phyloP scores from a whole-genome alignment of 1,284 basidiomycete species.

The Albatrellus sp. region DNA sequence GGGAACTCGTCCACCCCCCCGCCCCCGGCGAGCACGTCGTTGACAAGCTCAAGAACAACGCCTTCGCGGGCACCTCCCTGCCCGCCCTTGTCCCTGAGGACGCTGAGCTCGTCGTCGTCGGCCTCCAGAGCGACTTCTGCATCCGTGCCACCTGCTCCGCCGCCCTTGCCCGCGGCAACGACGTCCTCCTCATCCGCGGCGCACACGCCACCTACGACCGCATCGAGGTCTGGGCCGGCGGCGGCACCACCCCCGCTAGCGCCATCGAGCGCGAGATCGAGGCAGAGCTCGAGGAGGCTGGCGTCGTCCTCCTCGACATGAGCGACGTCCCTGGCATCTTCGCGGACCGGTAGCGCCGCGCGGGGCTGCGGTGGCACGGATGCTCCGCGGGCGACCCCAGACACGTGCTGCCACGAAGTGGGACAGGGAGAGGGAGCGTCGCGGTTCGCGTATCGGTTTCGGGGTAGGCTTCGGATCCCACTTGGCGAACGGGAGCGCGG shows the following conservation, averaged over 20 bases:
- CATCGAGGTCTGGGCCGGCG: constrained; percentile 43
- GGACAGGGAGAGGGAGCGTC: not conserved
- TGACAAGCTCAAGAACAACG: constrained; percentile 61
- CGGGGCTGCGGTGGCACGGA: too few species aligned
- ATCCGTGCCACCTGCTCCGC: constrained; percentile 52
- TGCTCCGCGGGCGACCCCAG: too few species aligned
- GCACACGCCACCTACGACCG: constrained; percentile 58
- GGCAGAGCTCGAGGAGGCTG: constrained; percentile 50
- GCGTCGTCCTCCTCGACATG: constrained; percentile 53
- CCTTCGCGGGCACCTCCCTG: constrained; percentile 45
- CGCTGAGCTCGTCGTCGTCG: constrained; percentile 52
- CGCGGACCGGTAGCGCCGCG: constrained; percentile 23
- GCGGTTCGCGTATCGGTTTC: not conserved
- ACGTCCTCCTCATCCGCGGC: constrained; percentile 46
- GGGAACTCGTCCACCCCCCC: constrained; percentile 36
- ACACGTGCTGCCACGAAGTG: too few species aligned
- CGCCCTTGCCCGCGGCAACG: constrained; percentile 50
- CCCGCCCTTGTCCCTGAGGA: constrained; percentile 32
- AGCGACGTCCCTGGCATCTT: constrained; percentile 46
- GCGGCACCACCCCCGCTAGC: constrained; percentile 35
- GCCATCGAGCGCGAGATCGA: constrained; percentile 34
- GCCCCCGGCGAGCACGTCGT: constrained; percentile 36
- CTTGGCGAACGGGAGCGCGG: too few species aligned
- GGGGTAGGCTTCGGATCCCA: too few species aligned
- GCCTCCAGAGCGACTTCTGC: constrained; percentile 54